Evolutionary conservation across 31 red algal species (phyloP).

Genomic region (Bonnemaisonia californica): DNA sequence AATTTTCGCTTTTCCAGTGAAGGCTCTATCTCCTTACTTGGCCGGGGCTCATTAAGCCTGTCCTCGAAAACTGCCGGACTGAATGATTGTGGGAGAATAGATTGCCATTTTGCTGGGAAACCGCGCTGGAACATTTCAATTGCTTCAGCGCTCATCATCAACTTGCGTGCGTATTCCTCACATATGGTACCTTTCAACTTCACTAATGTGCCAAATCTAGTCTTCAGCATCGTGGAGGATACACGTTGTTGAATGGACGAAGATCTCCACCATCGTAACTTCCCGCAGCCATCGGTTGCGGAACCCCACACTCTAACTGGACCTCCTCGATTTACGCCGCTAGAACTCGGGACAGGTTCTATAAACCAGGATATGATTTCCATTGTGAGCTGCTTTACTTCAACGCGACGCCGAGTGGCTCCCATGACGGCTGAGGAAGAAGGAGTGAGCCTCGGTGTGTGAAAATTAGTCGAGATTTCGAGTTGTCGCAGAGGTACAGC

Average conservation of each 20-base stretch:
- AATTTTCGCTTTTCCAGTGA: neutral
- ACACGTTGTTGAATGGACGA: neutral
- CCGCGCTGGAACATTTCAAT: neutral
- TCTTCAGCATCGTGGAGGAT: conserved; percentile 9
- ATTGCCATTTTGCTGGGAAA: neutral
- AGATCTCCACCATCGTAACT: conserved; percentile 23
- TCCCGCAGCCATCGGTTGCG: neutral
- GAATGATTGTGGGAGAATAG: neutral
- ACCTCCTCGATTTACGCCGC: neutral
- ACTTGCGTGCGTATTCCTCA: neutral
- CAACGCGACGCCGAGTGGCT: too few species aligned
- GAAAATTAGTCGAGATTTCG: too few species aligned
- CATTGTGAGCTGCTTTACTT: neutral
- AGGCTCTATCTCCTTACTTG: neutral
- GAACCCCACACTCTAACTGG: conserved; percentile 26
- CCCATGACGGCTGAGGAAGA: too few species aligned
- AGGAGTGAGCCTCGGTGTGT: too few species aligned
- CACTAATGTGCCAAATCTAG: conserved; percentile 31
- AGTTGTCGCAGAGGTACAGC: too few species aligned
- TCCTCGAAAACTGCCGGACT: neutral
- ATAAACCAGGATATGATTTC: neutral
- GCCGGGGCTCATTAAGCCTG: neutral
- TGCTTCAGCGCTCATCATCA: conserved; percentile 5
- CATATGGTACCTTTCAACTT: conserved; percentile 13
- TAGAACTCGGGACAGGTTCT: neutral